Conservation (phyloP, 2,329 filamentous ascomycete species). For the Fusarium burgessii region DNA sequence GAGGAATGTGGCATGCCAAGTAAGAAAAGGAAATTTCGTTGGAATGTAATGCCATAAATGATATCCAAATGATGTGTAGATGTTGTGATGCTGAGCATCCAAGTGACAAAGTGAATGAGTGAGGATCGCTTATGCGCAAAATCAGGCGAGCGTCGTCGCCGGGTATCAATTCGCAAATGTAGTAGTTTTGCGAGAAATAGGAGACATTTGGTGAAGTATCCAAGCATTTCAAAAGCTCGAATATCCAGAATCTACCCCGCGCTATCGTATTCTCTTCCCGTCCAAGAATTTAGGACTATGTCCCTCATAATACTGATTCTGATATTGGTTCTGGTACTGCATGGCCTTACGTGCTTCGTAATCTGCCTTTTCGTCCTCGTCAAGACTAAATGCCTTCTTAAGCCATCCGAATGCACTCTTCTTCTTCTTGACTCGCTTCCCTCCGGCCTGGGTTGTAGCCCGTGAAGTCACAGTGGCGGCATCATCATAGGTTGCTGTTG, state of each 20-base stretch:
- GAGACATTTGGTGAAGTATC: conserved; percentile 8
- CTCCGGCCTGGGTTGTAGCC: conserved; percentile 47
- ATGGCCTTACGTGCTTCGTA: conserved; percentile 68
- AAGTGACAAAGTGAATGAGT: conserved; percentile 17
- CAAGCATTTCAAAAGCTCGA: background rate
- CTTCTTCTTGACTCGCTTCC: conserved; percentile 71
- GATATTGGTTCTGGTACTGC: conserved; percentile 56
- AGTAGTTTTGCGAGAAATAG: conserved; percentile 27
- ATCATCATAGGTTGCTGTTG: conserved; percentile 59
- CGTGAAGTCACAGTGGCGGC: conserved; percentile 45
- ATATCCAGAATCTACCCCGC: conserved; percentile 6
- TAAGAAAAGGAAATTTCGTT: conserved; percentile 8
- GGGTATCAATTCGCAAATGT: conserved; percentile 47
- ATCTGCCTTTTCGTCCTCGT: conserved; percentile 70
- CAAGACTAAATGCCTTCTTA: conserved; percentile 74
- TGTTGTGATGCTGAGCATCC: conserved; percentile 14
- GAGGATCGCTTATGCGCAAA: conserved; percentile 30
- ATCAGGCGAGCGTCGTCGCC: conserved; percentile 34
- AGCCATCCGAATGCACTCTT: conserved; percentile 76
- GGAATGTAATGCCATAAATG: background rate
- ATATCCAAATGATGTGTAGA: conserved; percentile 9
- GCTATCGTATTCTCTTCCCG: conserved; percentile 61
- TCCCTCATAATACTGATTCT: conserved; percentile 63
- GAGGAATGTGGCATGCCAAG: conserved; percentile 22
- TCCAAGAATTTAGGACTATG: conserved; percentile 67